Conservation (phyloP, 768 basidiomycete species). For the Paxillus rubicundulus region DNA sequence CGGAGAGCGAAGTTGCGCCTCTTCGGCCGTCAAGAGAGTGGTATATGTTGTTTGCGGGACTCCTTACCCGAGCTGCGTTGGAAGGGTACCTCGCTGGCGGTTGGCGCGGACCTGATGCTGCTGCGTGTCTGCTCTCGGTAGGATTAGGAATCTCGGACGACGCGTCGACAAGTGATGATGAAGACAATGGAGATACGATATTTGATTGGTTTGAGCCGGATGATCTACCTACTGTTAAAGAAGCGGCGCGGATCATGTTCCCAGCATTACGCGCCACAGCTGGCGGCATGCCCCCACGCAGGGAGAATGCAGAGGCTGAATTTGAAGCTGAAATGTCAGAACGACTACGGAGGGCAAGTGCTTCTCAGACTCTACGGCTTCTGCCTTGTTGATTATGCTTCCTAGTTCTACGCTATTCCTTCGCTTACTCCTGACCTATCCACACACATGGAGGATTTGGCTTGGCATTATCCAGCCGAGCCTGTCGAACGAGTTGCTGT, state of each 20-base stretch:
- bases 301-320: conserved; percentile 61
- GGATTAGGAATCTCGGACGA: conserved; percentile 52
- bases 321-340: conserved; percentile 75
- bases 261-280: conserved; percentile 42
- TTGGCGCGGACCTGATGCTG: conserved; percentile 71
- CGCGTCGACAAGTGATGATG: conserved; percentile 25
- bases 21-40: conserved; percentile 71
- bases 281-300: conserved; percentile 28
- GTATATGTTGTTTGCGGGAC: conserved; percentile 75
- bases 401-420: conserved; percentile 79
- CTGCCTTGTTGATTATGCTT: conserved; percentile 5
- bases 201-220: conserved; percentile 72
- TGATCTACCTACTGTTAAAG: conserved; percentile 64
- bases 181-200: conserved; percentile 33
- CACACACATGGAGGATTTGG: conserved; percentile 69
- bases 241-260: conserved; percentile 69
- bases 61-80: conserved; percentile 78
- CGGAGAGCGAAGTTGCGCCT: conserved; percentile 45
- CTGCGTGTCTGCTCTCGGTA: conserved; percentile 70
- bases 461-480: conserved; percentile 79
- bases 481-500: conserved; percentile 76
- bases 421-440: conserved; percentile 68
- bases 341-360: conserved; percentile 62
- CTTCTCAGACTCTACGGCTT: background rate
- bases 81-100: conserved; percentile 83